phyloP scores from a whole-genome alignment of 208 protist species.

The Wallacemonas sp. region DNA sequence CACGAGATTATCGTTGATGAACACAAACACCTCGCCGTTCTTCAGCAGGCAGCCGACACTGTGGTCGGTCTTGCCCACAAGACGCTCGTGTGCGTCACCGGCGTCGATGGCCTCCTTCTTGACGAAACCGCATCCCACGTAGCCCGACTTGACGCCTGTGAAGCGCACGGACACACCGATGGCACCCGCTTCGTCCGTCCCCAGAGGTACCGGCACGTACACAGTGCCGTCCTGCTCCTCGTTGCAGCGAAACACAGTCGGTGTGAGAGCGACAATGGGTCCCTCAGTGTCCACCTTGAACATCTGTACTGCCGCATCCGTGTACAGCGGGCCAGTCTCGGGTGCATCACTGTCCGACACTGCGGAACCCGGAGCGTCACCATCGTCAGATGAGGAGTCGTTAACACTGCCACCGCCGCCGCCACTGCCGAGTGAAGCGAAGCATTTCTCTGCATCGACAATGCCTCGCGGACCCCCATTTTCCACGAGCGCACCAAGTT shows the following conservation, averaged over 20 bases:
- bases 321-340: neutral
- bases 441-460: neutral
- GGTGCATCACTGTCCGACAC: neutral
- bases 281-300: neutral
- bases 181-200: neutral
- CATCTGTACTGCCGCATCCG: neutral
- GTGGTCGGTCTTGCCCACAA: too few species aligned
- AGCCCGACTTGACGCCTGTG: neutral
- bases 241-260: neutral
- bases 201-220: too few species aligned
- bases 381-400: neutral
- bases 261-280: neutral
- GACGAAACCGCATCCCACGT: neutral
- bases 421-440: too few species aligned
- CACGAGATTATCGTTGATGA: neutral
- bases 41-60: neutral
- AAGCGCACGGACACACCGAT: neutral
- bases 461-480: neutral
- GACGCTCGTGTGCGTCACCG: too few species aligned
- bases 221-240: too few species aligned
- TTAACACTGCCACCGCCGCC: neutral
- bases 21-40: neutral
- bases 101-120: too few species aligned
- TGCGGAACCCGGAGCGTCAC: too few species aligned
- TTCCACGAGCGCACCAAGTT: neutral